Evolutionary conservation across 306 rosid genomes (phyloP).

Genomic region (Hippophae gyantsensis): DNA sequence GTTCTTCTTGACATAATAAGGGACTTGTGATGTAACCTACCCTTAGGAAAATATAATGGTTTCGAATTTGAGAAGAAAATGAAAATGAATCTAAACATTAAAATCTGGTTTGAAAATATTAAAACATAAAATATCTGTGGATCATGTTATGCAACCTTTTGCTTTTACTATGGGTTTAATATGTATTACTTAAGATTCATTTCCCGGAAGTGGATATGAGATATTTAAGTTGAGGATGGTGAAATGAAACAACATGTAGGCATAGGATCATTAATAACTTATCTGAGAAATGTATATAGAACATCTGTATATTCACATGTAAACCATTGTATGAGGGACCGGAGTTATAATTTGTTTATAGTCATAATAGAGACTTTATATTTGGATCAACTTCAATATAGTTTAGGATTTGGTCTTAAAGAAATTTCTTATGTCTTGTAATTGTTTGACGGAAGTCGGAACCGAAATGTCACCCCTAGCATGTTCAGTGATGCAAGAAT

Average conservation of each 20-base stretch:
- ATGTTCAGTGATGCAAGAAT: too few species aligned
- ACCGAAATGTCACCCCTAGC: neutral
- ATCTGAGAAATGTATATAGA: too few species aligned
- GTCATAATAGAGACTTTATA: neutral
- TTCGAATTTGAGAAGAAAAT: neutral
- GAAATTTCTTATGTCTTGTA: neutral
- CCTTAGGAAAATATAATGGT: neutral
- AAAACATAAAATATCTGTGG: neutral
- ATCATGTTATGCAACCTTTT: neutral
- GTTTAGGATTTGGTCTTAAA: neutral
- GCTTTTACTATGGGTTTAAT: too few species aligned
- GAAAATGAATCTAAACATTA: neutral
- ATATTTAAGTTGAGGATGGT: neutral
- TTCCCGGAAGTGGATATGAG: neutral
- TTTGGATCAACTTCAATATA: neutral
- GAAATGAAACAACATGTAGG: too few species aligned
- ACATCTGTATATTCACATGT: too few species aligned
- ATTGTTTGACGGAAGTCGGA: constrained; percentile 1
- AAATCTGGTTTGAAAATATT: neutral
- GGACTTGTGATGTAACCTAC: too few species aligned
- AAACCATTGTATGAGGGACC: too few species aligned
- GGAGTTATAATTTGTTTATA: neutral
- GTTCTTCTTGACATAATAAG: too few species aligned
- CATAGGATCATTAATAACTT: too few species aligned
- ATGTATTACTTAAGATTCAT: too few species aligned